Evolutionary conservation across 192 early-diverging fungal genomes (phyloP).

Genomic region (Backusella mclennaniae): DNA sequence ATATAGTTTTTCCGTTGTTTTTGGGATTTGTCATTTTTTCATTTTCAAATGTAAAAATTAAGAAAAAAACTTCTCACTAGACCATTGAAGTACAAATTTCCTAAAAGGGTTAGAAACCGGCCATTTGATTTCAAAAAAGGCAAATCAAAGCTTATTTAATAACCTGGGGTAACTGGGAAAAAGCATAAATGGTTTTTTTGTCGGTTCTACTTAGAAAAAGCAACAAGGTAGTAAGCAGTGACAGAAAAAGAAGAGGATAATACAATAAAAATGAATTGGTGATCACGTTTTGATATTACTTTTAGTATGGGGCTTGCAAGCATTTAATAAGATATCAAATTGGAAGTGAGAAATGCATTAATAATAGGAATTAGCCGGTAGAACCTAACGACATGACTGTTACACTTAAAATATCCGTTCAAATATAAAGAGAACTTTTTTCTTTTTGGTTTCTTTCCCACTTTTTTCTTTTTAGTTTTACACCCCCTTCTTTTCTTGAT

Average conservation of each 20-base stretch:
- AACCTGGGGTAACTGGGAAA: neutral
- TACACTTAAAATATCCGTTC: neutral
- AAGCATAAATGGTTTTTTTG: too few species aligned
- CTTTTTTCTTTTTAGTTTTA: neutral
- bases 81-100: neutral
- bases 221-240: too few species aligned
- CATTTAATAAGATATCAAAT: neutral
- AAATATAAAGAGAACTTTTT: neutral
- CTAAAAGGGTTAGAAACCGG: neutral
- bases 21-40: neutral
- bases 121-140: neutral
- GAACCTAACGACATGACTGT: neutral
- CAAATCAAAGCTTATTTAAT: neutral
- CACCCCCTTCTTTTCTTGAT: neutral
- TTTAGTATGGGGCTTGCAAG: too few species aligned
- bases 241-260: too few species aligned
- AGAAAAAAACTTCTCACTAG: neutral
- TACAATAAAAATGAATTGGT: too few species aligned
- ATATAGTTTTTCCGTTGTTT: neutral
- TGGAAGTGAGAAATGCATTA: neutral
- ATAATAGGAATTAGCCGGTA: neutral
- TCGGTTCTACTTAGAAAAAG: too few species aligned
- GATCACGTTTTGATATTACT: too few species aligned
- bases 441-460: neutral
- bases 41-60: neutral